Conservation (phyloP, 208 protist genomes). For the Endotrypanum monterogeii region DNA sequence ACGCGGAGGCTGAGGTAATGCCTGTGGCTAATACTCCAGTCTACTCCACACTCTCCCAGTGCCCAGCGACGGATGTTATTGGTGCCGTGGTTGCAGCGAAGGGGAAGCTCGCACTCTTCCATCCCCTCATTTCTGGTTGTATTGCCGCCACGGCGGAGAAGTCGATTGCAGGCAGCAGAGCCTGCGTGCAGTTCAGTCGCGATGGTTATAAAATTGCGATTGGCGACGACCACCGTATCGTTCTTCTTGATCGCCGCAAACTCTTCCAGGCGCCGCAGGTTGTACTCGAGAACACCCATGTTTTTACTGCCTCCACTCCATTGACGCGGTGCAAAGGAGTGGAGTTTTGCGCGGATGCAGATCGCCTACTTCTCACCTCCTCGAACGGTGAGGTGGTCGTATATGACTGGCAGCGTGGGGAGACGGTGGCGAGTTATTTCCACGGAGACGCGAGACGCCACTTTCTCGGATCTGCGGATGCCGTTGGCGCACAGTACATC, state of each 20-base stretch:
- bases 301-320: slow-evolving; percentile 47
- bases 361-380: slow-evolving; percentile 60
- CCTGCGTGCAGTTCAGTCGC: slow-evolving; percentile 52
- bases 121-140: slow-evolving; percentile 77
- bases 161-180: slow-evolving; percentile 38
- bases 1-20: slow-evolving; percentile 41
- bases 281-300: slow-evolving; percentile 29
- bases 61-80: slow-evolving; percentile 62
- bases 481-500: slow-evolving; percentile 64
- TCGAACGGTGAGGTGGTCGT: slow-evolving; percentile 64
- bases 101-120: slow-evolving; percentile 65
- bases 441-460: slow-evolving; percentile 56
- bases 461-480: slow-evolving; percentile 64
- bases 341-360: slow-evolving; percentile 41
- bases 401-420: slow-evolving; percentile 35
- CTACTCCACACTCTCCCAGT: slow-evolving; percentile 71
- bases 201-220: slow-evolving; percentile 63
- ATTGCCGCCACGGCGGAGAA: slow-evolving; percentile 59
- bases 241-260: slow-evolving; percentile 62
- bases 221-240: slow-evolving; percentile 61
- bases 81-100: slow-evolving; percentile 55
- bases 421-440: slow-evolving; percentile 54
- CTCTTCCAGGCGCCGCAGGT: slow-evolving; percentile 44
- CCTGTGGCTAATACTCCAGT: slow-evolving; percentile 55
- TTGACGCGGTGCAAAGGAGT: slow-evolving; percentile 59